These are phyloP conservation scores for Lentinus tigrinus DNA, from an alignment of 768 basidiomycete genomes.

Conservation along the genomic window DNA sequence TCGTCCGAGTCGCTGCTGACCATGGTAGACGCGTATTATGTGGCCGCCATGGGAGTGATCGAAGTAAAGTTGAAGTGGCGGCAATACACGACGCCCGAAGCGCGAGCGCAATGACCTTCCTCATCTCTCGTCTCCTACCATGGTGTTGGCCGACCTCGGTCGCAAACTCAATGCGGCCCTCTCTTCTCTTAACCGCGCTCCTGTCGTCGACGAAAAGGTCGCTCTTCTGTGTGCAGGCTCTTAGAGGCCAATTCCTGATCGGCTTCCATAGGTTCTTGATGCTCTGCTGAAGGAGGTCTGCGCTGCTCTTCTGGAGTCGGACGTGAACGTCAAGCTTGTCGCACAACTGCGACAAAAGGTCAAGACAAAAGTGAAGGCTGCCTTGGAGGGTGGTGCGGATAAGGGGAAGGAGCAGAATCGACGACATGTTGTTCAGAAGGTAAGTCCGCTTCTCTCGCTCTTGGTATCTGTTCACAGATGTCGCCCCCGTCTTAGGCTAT, in stretches of 20 bases:
- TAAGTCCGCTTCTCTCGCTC: constrained; percentile 30
- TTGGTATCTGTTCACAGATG: not conserved
- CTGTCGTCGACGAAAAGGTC: constrained; percentile 92
- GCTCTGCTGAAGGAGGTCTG: constrained; percentile 93
- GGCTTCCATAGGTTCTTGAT: constrained; percentile 76
- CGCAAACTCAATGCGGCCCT: constrained; percentile 92
- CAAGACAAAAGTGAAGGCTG: constrained; percentile 84
- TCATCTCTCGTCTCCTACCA: constrained; percentile 33
- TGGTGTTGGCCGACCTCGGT: constrained; percentile 97
- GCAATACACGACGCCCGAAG: not conserved
- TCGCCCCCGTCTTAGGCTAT: constrained; percentile 59
- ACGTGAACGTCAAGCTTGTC: constrained; percentile 98
- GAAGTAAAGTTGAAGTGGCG: constrained; percentile 17
- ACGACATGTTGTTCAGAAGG: constrained; percentile 91
- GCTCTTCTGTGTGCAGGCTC: constrained; percentile 13
- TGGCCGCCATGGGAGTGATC: constrained; percentile 9
- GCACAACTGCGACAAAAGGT: constrained; percentile 84
- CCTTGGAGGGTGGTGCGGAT: constrained; percentile 66
- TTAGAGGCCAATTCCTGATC: not conserved
- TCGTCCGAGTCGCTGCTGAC: constrained; percentile 62
- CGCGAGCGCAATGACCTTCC: not conserved
- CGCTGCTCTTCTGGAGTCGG: constrained; percentile 89
- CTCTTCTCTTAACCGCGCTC: constrained; percentile 80
- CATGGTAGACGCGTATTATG: constrained; percentile 35
- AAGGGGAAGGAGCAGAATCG: constrained; percentile 79